phyloP scores from a whole-genome alignment of 1,284 basidiomycete species.

The Calocybe gambosa region DNA sequence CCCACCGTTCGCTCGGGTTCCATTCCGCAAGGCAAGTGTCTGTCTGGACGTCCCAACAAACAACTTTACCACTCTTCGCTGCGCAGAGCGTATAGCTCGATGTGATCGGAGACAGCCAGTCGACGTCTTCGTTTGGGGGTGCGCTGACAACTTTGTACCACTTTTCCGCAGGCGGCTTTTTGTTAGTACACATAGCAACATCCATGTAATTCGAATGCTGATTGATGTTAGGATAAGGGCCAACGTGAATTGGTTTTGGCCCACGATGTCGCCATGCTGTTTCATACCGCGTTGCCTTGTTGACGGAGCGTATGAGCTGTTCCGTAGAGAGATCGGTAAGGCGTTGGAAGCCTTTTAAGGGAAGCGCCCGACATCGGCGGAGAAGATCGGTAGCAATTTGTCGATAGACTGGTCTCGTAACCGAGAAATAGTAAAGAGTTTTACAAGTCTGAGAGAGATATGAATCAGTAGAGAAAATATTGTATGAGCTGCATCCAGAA shows the following conservation, averaged over 20 bases:
- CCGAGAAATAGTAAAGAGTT: slow-evolving; percentile 50
- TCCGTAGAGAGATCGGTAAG: slow-evolving; percentile 55
- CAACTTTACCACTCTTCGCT: slow-evolving; percentile 67
- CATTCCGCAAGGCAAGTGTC: slow-evolving; percentile 58
- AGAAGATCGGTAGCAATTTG: slow-evolving; percentile 55
- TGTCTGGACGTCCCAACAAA: slow-evolving; percentile 66
- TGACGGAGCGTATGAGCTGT: slow-evolving; percentile 53
- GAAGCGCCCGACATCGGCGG: slow-evolving; percentile 57
- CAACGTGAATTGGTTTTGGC: slow-evolving; percentile 40
- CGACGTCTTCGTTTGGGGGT: slow-evolving; percentile 59
- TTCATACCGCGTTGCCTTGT: slow-evolving; percentile 55
- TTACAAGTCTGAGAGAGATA: slow-evolving; percentile 44
- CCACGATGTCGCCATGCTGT: slow-evolving; percentile 54
- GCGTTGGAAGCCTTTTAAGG: slow-evolving; percentile 61
- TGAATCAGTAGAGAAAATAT: not conserved
- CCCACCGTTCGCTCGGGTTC: slow-evolving; percentile 61
- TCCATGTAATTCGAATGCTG: slow-evolving; percentile 31
- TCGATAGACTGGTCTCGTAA: slow-evolving; percentile 60
- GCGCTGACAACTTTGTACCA: slow-evolving; percentile 64
- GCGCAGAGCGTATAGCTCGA: slow-evolving; percentile 67
- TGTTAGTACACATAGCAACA: slow-evolving; percentile 15
- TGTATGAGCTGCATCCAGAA: not conserved
- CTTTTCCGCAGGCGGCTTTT: slow-evolving; percentile 9
- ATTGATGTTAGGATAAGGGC: slow-evolving; percentile 21
- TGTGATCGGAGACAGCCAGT: slow-evolving; percentile 71